Conservation (phyloP, 192 early-diverging fungal species). For the Chytriomyces sp. region DNA sequence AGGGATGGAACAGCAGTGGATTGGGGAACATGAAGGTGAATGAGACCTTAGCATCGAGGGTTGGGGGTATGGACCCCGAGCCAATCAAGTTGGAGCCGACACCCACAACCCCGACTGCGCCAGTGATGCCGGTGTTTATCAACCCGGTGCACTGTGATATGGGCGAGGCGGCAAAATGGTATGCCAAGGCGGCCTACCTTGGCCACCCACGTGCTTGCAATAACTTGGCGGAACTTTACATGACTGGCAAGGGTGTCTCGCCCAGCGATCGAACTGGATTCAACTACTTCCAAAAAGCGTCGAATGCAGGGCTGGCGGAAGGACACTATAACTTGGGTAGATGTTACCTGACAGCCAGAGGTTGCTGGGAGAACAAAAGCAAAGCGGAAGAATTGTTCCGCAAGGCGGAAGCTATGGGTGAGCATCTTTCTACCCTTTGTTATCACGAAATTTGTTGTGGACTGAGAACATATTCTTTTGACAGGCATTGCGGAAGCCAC, state of each 20-base stretch:
- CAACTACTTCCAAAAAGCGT: constrained; percentile 24
- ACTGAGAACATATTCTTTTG: background rate
- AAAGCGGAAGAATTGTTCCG: constrained; percentile 26
- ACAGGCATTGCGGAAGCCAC: constrained; percentile 25
- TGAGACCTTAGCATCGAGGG: background rate
- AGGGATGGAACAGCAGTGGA: constrained; percentile 13
- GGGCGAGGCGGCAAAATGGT: constrained; percentile 16
- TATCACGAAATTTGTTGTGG: background rate
- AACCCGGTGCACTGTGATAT: constrained; percentile 12
- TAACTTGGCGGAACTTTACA: constrained; percentile 27
- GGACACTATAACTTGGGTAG: constrained; percentile 25
- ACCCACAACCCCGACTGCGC: background rate
- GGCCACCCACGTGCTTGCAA: constrained; percentile 28
- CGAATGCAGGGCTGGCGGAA: constrained; percentile 19
- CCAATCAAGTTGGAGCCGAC: background rate
- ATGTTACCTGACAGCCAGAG: constrained; percentile 14
- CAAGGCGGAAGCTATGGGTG: constrained; percentile 10
- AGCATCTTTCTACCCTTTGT: background rate
- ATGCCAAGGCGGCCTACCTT: constrained; percentile 1
- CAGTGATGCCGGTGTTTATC: background rate
- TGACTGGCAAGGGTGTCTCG: constrained; percentile 22
- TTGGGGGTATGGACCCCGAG: background rate
- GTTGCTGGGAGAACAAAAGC: constrained; percentile 24
- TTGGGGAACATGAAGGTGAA: constrained; percentile 21
- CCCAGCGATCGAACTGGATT: constrained; percentile 15